Conservation (phyloP, 768 basidiomycete species). For the Lactifluus volemus region DNA sequence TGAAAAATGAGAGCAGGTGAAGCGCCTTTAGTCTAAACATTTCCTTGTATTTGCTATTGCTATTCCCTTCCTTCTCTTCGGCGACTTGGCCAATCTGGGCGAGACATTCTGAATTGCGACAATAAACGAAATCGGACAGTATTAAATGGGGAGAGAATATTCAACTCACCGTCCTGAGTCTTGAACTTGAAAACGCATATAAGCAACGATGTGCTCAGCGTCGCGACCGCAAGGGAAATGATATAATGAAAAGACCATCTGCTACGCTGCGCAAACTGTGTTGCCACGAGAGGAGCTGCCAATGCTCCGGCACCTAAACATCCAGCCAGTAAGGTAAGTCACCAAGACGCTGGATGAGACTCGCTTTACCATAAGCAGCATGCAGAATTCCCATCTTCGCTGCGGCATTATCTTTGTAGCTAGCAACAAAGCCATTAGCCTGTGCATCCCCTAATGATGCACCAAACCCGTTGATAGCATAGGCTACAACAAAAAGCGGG, state of each 20-base stretch:
- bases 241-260: constrained; percentile 79
- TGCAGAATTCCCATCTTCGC: constrained; percentile 64
- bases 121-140: background rate
- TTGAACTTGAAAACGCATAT: constrained; percentile 56
- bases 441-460: constrained; percentile 55
- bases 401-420: constrained; percentile 44
- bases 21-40: constrained; percentile 34
- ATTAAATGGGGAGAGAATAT: background rate
- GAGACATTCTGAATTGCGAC: constrained; percentile 39
- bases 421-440: constrained; percentile 61
- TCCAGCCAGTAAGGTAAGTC: background rate
- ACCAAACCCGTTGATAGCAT: constrained; percentile 42
- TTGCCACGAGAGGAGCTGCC: constrained; percentile 64
- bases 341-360: background rate
- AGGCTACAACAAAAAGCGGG: constrained; percentile 47
- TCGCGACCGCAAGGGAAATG: constrained; percentile 55
- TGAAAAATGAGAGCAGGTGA: constrained; percentile 36
- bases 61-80: constrained; percentile 30
- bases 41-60: constrained; percentile 38
- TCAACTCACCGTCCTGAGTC: constrained; percentile 51
- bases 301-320: constrained; percentile 54
- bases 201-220: constrained; percentile 46
- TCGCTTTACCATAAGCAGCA: constrained; percentile 46
- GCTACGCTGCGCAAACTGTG: constrained; percentile 60
- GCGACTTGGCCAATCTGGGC: constrained; percentile 41